phyloP scores from a whole-genome alignment of 1,284 basidiomycete species.

The Pterula multifida region DNA sequence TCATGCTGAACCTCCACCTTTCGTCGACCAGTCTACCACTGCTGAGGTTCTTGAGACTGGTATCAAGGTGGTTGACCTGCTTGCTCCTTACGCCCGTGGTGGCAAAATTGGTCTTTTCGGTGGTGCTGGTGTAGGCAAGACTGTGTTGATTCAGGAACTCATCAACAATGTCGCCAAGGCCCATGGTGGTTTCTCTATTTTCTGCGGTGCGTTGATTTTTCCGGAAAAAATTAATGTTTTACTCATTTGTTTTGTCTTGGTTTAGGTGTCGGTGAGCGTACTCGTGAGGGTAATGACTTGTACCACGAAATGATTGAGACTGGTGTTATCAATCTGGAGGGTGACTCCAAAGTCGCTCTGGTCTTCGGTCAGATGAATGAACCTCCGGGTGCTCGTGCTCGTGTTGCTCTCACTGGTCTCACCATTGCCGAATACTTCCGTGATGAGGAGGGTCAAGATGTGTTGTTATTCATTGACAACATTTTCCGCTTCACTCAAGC shows the following conservation, averaged over 20 bases:
- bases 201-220: slow-evolving; percentile 58
- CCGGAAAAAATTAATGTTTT: slow-evolving; percentile 1
- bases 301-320: slow-evolving; percentile 99
- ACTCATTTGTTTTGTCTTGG: slow-evolving; percentile 6
- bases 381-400: slow-evolving; percentile 99
- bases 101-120: slow-evolving; percentile 99
- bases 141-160: slow-evolving; percentile 96
- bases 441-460: slow-evolving; percentile 99
- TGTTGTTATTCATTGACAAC: slow-evolving; percentile 99
- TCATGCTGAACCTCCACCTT: slow-evolving; percentile 92
- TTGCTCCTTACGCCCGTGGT: slow-evolving; percentile 99
- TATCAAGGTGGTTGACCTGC: slow-evolving; percentile 99
- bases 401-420: slow-evolving; percentile 97
- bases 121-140: slow-evolving; percentile 99
- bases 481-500: slow-evolving; percentile 99
- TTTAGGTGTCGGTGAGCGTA: slow-evolving; percentile 95
- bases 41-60: slow-evolving; percentile 98
- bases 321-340: slow-evolving; percentile 98
- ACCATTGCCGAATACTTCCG: slow-evolving; percentile 99
- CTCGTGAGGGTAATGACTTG: slow-evolving; percentile 99
- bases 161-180: slow-evolving; percentile 99
- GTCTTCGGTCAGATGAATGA: slow-evolving; percentile 99
- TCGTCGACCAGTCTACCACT: slow-evolving; percentile 96
- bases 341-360: slow-evolving; percentile 98
- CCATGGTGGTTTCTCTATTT: slow-evolving; percentile 99